A percentile compares a stretch with the other conserved stretches of the same genome.
These are phyloP conservation scores for Daldinia grandis DNA, from an alignment of 495 filamentous ascomycete genomes.

Conservation along the genomic window DNA sequence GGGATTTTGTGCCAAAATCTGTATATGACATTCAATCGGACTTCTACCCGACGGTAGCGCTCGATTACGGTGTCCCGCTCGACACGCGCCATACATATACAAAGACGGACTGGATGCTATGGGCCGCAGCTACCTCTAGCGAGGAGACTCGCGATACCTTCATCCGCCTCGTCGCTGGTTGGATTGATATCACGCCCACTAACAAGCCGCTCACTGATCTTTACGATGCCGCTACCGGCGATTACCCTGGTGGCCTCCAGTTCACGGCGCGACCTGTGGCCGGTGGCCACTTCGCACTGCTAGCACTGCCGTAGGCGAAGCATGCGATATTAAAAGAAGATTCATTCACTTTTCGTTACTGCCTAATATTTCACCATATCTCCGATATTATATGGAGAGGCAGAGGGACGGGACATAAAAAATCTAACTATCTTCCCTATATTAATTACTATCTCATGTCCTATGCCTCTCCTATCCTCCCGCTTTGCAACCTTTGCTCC, in stretches of 20 bases:
- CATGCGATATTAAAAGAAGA: neutral
- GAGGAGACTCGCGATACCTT: slow-evolving; percentile 69
- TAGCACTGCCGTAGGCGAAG: slow-evolving; percentile 62
- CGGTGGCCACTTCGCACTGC: slow-evolving; percentile 81
- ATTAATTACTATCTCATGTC: neutral
- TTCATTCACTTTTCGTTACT: neutral
- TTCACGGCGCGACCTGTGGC: slow-evolving; percentile 85
- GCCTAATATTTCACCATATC: neutral
- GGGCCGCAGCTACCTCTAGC: slow-evolving; percentile 75
- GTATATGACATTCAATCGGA: slow-evolving; percentile 81
- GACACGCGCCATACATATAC: slow-evolving; percentile 86
- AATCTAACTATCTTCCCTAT: neutral
- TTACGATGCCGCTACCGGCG: slow-evolving; percentile 73
- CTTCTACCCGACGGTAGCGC: slow-evolving; percentile 80
- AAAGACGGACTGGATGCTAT: slow-evolving; percentile 91
- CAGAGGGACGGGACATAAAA: neutral
- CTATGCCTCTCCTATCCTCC: neutral
- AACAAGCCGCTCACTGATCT: slow-evolving; percentile 80
- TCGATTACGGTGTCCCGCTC: slow-evolving; percentile 80
- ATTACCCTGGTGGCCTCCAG: slow-evolving; percentile 63
- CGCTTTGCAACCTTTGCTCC: neutral
- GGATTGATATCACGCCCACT: slow-evolving; percentile 78
- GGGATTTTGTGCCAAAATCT: slow-evolving; percentile 67
- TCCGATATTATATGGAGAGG: neutral
- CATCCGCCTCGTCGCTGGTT: slow-evolving; percentile 72